Evolutionary conservation across 1,284 basidiomycete genomes (phyloP).

Genomic region (Bondarzewia mesenterica): DNA sequence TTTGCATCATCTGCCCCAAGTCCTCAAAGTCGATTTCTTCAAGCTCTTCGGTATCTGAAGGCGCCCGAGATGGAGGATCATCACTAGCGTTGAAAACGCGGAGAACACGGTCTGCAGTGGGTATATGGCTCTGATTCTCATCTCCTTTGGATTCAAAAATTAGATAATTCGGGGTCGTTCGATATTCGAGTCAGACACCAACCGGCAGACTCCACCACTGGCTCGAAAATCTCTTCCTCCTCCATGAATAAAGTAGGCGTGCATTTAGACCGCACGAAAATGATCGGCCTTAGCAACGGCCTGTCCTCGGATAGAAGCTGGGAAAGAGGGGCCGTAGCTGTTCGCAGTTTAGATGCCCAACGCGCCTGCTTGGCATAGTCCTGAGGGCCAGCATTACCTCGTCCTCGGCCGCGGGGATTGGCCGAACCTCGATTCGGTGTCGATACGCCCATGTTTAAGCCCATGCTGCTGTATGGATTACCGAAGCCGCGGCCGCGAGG

Average conservation of each 20-base stretch:
- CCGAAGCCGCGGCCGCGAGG: background rate
- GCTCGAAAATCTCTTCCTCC: slow-evolving; percentile 59
- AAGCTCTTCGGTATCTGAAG: slow-evolving; percentile 28
- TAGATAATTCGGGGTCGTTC: background rate
- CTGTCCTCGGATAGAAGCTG: slow-evolving; percentile 46
- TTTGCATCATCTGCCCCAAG: slow-evolving; percentile 34
- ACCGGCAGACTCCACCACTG: slow-evolving; percentile 46
- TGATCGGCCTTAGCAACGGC: slow-evolving; percentile 53
- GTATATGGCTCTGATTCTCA: slow-evolving; percentile 46
- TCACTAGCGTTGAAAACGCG: slow-evolving; percentile 44
- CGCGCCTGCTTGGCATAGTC: background rate
- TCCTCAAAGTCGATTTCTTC: slow-evolving; percentile 64
- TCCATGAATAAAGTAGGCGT: slow-evolving; percentile 53
- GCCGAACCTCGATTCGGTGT: slow-evolving; percentile 1
- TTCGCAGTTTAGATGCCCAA: slow-evolving; percentile 14
- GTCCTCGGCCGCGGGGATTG: slow-evolving; percentile 5
- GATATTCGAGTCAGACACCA: slow-evolving; percentile 16
- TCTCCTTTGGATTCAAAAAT: slow-evolving; percentile 26
- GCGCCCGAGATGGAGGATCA: slow-evolving; percentile 14
- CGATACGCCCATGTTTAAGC: background rate
- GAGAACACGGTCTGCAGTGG: slow-evolving; percentile 55
- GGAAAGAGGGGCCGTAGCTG: slow-evolving; percentile 40
- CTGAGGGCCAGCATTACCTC: slow-evolving; percentile 2
- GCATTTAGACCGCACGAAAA: slow-evolving; percentile 54
- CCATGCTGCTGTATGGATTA: background rate